Conservation (phyloP, 2,329 filamentous ascomycete species). For the Hypoxylon rubiginosum region DNA sequence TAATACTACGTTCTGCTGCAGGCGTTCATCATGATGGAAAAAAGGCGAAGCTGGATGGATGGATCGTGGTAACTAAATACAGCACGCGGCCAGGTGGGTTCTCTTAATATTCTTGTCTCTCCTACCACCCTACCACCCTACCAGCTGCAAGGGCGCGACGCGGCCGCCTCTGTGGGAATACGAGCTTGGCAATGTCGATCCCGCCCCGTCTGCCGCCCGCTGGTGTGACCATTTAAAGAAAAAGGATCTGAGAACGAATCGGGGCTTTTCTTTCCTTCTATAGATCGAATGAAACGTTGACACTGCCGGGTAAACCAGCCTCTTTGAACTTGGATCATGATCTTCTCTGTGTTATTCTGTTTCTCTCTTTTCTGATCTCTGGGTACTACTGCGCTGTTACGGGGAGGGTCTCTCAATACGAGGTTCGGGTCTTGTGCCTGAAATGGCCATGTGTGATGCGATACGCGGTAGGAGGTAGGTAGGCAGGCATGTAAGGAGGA, state of each 20-base stretch:
- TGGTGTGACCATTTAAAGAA: slow-evolving; percentile 14
- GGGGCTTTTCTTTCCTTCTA: slow-evolving; percentile 2
- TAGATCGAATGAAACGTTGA: slow-evolving; percentile 22
- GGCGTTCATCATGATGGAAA: slow-evolving; percentile 8
- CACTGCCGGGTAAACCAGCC: slow-evolving; percentile 23
- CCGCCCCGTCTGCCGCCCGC: slow-evolving; percentile 35
- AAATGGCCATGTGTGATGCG: slow-evolving; percentile 16
- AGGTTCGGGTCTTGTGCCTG: slow-evolving; percentile 24
- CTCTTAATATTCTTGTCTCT: slow-evolving; percentile 10
- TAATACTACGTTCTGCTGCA: slow-evolving; percentile 11
- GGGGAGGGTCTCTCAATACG: slow-evolving; percentile 27
- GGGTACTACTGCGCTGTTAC: not conserved
- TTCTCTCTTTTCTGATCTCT: not conserved
- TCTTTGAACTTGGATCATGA: slow-evolving; percentile 14
- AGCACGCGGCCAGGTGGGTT: slow-evolving; percentile 12
- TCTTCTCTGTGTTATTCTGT: not conserved
- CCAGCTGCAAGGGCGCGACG: slow-evolving; percentile 33
- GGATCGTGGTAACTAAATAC: not conserved
- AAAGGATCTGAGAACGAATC: slow-evolving; percentile 33
- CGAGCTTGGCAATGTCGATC: slow-evolving; percentile 42
- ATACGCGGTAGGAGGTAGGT: not conserved
- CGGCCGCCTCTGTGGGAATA: slow-evolving; percentile 30
- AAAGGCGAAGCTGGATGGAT: not conserved
- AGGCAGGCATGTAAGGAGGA: slow-evolving; percentile 26
- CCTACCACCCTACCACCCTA: slow-evolving; percentile 14